A percentile compares a stretch with the other conserved stretches of the same genome.
phyloP scores from a whole-genome alignment of 768 basidiomycete species.

The Mrakia blollopis region DNA sequence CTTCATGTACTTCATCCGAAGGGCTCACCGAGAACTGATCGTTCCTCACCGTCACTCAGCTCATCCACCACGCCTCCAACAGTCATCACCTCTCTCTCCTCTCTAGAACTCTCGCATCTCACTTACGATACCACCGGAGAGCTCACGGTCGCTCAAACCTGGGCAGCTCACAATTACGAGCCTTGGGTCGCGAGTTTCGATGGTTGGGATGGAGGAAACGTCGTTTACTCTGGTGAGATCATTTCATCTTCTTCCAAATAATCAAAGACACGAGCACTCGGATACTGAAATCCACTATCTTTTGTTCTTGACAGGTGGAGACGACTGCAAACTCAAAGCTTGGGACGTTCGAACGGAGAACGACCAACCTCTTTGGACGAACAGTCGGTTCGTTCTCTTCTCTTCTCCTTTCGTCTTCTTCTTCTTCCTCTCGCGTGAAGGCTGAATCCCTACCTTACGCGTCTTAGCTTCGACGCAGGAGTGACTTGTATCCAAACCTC shows the following conservation, averaged over 20 bases:
- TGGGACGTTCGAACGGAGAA: slow-evolving; percentile 80
- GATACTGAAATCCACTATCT: neutral
- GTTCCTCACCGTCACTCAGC: slow-evolving; percentile 14
- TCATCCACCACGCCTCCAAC: slow-evolving; percentile 6
- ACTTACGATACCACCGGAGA: slow-evolving; percentile 47
- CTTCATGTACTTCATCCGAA: too few species aligned
- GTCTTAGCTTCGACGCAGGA: slow-evolving; percentile 76
- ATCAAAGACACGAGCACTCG: too few species aligned
- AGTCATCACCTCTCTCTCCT: slow-evolving; percentile 74
- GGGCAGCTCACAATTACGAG: slow-evolving; percentile 89
- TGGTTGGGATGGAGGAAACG: slow-evolving; percentile 64
- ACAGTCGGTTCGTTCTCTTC: slow-evolving; percentile 57
- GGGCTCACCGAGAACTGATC: slow-evolving; percentile 6
- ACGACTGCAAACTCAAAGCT: slow-evolving; percentile 79
- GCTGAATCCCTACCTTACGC: neutral
- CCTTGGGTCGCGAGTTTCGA: slow-evolving; percentile 93
- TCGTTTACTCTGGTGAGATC: slow-evolving; percentile 73
- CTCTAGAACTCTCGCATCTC: slow-evolving; percentile 66
- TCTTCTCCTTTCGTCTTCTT: neutral
- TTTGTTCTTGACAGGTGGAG: slow-evolving; percentile 62
- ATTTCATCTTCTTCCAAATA: neutral
- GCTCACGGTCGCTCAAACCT: slow-evolving; percentile 54
- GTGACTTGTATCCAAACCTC: slow-evolving; percentile 85
- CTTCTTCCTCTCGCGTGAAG: slow-evolving; percentile 14
- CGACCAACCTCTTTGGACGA: slow-evolving; percentile 57